Evolutionary conservation across 768 basidiomycete species (phyloP), one percentile per base, ranked within the genome.

Genomic region (Suillus fuscotomentosus): DNA sequence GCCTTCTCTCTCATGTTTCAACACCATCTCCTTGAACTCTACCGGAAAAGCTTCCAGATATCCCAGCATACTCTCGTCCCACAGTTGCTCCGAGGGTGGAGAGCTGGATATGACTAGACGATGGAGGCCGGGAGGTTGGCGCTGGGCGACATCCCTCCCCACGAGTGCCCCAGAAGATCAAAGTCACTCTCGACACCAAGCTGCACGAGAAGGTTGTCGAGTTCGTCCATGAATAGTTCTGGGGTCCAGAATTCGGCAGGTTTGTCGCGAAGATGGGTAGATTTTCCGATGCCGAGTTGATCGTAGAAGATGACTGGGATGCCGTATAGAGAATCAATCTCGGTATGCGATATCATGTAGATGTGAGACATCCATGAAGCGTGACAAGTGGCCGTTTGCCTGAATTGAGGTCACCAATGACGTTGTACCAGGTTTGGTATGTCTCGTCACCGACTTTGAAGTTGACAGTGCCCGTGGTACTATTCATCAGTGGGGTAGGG

Each of bases 181-280:
- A 80, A 87, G n/a, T 70, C 66, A 6, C 71, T 67, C 10, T 70
- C 50, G 64, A 86, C 79, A 0, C 73, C 77, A 22, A 88, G 74
- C 24, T 82, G 67, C 5, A 67, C 54, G 27, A 87, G 60, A 11
- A 88, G 66, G 60, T 84, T 86, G 34, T 78, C 77, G 41, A 88
- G 81, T 74, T 88, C 83, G 50, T 81, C 81, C 61, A 84, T 70
- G 74, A 85, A 87, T 3, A 88, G 79, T 8, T 82, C 78, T 24
- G 80, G 67, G 6, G 79, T 80, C 83, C 80, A 81, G 68, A 83
- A 83, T 34, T 73, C 70, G 4, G 65, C 67, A 2, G 72, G 67
- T 47, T 78, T 80, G 62, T 77, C 73, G 4, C 69, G 76, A 0
- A 78, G 75, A 61, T 81, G 83, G 15, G 83, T 81, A 3, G 83